Evolutionary conservation across 345 rosid genomes (phyloP).

Genomic region (Jatropha curcas): DNA sequence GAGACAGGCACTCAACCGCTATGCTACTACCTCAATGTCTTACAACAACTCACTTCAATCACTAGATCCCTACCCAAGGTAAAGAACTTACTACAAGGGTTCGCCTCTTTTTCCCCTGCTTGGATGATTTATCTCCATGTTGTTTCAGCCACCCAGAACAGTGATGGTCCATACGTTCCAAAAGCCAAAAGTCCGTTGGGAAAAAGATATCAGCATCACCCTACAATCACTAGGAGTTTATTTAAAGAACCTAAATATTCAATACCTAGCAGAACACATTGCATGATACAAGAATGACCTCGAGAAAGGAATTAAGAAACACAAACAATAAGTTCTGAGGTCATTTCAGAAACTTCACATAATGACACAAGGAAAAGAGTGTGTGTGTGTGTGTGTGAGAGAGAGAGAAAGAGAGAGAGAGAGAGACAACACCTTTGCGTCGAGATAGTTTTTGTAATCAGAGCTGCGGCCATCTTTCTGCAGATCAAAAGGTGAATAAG

Average conservation of each 20-base stretch:
- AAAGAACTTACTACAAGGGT: slow-evolving; percentile 69
- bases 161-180: slow-evolving; percentile 89
- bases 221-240: slow-evolving; percentile 40
- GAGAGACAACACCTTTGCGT: slow-evolving; percentile 64
- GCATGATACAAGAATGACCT: not conserved
- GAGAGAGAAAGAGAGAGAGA: not conserved
- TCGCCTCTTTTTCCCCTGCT: slow-evolving; percentile 77
- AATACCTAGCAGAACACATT: not conserved
- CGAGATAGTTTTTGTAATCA: slow-evolving; percentile 81
- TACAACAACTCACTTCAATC: too few species aligned
- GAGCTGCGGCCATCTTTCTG: slow-evolving; percentile 89
- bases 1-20: too few species aligned
- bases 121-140: slow-evolving; percentile 49
- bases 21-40: too few species aligned
- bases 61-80: too few species aligned
- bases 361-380: not conserved
- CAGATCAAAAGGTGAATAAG: slow-evolving; percentile 31
- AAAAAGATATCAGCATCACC: slow-evolving; percentile 99
- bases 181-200: slow-evolving; percentile 88
- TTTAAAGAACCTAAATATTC: not conserved
- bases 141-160: slow-evolving; percentile 78
- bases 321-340: too few species aligned
- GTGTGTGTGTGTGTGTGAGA: not conserved
- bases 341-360: not conserved
- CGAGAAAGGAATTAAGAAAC: not conserved